Base-by-base conservation (phyloP, 2,329 filamentous ascomycete genomes). In the Sporothrix curviconia region DNA sequence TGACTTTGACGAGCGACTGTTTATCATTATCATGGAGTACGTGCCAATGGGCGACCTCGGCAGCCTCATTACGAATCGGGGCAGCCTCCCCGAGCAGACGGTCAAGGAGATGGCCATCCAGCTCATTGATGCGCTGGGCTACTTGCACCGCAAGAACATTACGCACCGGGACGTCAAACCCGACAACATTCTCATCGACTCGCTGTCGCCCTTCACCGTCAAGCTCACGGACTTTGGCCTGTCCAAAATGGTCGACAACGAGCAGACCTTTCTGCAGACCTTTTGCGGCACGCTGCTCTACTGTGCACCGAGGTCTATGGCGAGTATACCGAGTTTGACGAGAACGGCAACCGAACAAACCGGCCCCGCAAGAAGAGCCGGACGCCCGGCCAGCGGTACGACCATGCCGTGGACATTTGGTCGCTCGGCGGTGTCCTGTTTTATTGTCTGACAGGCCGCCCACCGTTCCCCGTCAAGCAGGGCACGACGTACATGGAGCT, bases 131-230 rank as follows among this genome's bases (percentile, higher is more conserved):
- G 92, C 92, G 2, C 75, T 99, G 54, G 84, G 84, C 30, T 96
- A 99, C 69, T 78, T 99, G 8, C 94, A 99, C 70, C 77, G 79
- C 55, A 86, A 88, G 65, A 90, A 87, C 67, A 96, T 99, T 65
- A 97, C 92, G 0, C 94, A 99, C 72, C 87, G 94, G n/a, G 94
- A 99, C 70, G 91, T 99, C 67, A 99, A 99, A 69, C 94, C 94
- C 0, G 94, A 99, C 76, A 99, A 99, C 67, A 96, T 99, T 60
- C 78, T 99, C 40, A 89, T 97, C 63, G 78, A 85, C 11, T 86
- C 84, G 1, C 69, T 83, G 9, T 76, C 86, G 6, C 91, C 92
- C 0, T 82, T 96, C 50, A 78, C 82, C 14, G 87, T 97, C 65
- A 97, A 99, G 71, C 77, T 99, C 14, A 96, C 94, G 0, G 94